Conservation (phyloP, 2,329 filamentous ascomycete species). For the Diaporthe batatas region DNA sequence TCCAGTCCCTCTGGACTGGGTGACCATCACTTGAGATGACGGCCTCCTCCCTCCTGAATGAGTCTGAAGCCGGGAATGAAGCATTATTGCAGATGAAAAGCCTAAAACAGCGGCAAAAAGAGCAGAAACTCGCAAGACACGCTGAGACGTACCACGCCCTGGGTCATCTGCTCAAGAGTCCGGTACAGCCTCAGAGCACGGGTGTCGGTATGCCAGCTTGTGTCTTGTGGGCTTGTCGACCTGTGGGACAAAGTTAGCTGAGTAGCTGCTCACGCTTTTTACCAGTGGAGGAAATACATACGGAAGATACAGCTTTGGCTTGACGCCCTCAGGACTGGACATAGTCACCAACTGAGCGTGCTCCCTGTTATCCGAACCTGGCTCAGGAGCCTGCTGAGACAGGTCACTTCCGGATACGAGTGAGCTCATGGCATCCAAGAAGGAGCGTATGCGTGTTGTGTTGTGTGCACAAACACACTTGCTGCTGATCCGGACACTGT, state of each 20-base stretch:
- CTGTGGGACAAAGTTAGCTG: conserved; percentile 12
- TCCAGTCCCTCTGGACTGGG: conserved; percentile 3
- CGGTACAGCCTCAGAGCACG: not conserved
- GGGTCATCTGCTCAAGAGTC: not conserved
- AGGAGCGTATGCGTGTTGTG: not conserved
- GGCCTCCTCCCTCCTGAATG: not conserved
- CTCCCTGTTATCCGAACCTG: not conserved
- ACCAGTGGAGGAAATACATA: not conserved
- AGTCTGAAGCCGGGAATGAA: not conserved
- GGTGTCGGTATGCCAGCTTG: not conserved
- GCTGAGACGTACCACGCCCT: conserved; percentile 15
- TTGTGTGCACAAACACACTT: conserved; percentile 6
- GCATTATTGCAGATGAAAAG: conserved; percentile 7
- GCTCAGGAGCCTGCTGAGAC: not conserved
- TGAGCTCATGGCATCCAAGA: not conserved
- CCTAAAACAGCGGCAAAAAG: not conserved
- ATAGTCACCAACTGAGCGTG: not conserved
- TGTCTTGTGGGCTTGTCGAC: not conserved
- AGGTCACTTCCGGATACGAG: conserved; percentile 13
- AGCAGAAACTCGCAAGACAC: conserved; percentile 24
- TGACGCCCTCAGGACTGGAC: not conserved
- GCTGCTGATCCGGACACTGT: not conserved
- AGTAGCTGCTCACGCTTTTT: not conserved
- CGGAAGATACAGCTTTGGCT: not conserved
- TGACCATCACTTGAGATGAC: not conserved